Conservation (phyloP, 495 filamentous ascomycete genomes). For the Stereocaulon alpinum region DNA sequence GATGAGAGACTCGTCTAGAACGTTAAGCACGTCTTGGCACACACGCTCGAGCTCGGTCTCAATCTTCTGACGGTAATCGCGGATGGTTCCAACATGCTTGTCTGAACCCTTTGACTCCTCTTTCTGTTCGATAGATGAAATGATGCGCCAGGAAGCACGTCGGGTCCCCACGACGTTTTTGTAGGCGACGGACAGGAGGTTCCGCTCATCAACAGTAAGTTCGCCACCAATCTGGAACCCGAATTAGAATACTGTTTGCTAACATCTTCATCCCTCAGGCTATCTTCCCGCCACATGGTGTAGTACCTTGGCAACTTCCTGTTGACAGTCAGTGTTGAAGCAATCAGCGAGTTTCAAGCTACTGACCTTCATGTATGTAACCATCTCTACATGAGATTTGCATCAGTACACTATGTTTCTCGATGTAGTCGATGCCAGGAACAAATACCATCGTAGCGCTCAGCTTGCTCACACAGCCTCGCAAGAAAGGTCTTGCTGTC, state of each 20-base stretch:
- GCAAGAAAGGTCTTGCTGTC: conserved; percentile 99
- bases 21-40: conserved; percentile 96
- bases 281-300: neutral
- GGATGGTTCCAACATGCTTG: conserved; percentile 91
- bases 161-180: conserved; percentile 99
- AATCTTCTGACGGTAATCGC: conserved; percentile 98
- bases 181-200: conserved; percentile 97
- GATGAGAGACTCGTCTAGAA: conserved; percentile 90
- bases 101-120: conserved; percentile 99
- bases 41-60: conserved; percentile 96
- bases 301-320: conserved; percentile 77
- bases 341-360: conserved; percentile 9
- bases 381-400: conserved; percentile 64
- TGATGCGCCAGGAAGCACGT: conserved; percentile 98
- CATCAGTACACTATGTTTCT: conserved; percentile 7
- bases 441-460: conserved; percentile 92
- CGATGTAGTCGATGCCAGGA: neutral
- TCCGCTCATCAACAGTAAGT: conserved; percentile 96
- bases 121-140: conserved; percentile 99
- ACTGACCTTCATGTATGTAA: conserved; percentile 96
- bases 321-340: conserved; percentile 28
- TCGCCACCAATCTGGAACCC: conserved; percentile 70
- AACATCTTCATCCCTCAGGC: neutral
- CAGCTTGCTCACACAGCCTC: conserved; percentile 99
- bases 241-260: conserved; percentile 12